Evolutionary conservation across 176 grass and related monocot species (phyloP).

Genomic region (Elaeis guineensis): DNA sequence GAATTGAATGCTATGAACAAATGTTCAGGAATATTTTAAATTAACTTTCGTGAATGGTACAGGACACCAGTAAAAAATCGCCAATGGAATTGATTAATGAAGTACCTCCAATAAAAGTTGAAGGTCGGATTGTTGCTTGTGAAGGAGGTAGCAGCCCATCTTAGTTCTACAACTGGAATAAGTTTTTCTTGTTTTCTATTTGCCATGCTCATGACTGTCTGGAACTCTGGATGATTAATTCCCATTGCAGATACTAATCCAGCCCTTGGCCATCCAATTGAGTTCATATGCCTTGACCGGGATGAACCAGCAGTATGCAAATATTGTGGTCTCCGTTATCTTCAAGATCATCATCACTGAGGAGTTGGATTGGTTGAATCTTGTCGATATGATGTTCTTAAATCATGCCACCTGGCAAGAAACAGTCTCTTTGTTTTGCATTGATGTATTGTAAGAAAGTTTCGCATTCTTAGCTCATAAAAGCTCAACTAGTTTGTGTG

Average conservation of each 20-base stretch:
- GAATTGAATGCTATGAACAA: too few relatives aligned
- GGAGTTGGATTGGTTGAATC: neutral
- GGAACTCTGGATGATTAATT: conserved; percentile 24
- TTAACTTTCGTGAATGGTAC: conserved; percentile 8
- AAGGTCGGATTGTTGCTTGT: conserved; percentile 72
- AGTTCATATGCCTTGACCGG: conserved; percentile 89
- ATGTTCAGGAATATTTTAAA: too few relatives aligned
- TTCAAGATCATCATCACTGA: conserved; percentile 69
- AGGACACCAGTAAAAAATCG: conserved; percentile 95
- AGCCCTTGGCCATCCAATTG: conserved; percentile 85
- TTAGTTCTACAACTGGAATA: neutral
- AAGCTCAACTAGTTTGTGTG: too few relatives aligned
- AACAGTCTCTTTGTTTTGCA: too few relatives aligned
- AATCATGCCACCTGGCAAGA: too few relatives aligned
- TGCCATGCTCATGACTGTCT: neutral
- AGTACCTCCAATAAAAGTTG: conserved; percentile 75
- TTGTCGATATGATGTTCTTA: too few relatives aligned
- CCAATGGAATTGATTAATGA: conserved; percentile 95
- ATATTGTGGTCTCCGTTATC: conserved; percentile 90
- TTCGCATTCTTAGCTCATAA: too few relatives aligned
- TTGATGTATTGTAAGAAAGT: too few relatives aligned
- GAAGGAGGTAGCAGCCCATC: conserved; percentile 57
- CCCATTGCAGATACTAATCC: conserved; percentile 47
- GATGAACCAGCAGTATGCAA: conserved; percentile 79
- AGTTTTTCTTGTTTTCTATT: conserved; percentile 6